Conservation (phyloP, 345 rosid species). For the Melaleuca alternifolia region DNA sequence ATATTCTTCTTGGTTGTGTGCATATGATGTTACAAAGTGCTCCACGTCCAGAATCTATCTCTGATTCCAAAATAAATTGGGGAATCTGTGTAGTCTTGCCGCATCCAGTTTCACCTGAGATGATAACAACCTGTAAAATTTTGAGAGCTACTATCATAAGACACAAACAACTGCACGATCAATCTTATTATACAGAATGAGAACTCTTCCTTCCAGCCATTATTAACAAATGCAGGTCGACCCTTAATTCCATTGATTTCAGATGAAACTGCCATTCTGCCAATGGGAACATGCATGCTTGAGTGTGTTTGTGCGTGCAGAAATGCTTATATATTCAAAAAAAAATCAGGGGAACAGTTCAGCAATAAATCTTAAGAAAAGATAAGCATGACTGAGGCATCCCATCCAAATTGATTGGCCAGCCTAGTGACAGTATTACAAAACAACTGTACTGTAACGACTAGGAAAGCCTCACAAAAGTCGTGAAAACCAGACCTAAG, state of each 20-base stretch:
- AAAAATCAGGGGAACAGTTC: neutral
- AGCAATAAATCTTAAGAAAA: neutral
- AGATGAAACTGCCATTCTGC: neutral
- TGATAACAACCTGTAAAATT: constrained; percentile 56
- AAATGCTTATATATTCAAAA: neutral
- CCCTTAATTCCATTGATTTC: neutral
- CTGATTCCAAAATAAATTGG: constrained; percentile 80
- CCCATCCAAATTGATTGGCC: neutral
- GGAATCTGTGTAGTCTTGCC: constrained; percentile 99
- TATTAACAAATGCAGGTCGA: neutral
- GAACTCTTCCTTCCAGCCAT: neutral
- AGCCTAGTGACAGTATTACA: neutral
- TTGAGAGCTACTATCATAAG: neutral
- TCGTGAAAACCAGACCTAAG: neutral
- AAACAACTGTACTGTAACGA: neutral
- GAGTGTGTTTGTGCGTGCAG: neutral
- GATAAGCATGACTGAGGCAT: neutral
- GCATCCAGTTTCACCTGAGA: constrained; percentile 97
- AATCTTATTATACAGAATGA: neutral
- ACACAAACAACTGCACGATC: neutral
- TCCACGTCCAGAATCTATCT: constrained; percentile 54
- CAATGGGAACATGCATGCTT: neutral
- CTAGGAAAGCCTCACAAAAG: neutral
- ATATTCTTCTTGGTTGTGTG: constrained; percentile 92
- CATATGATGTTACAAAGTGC: constrained; percentile 81